Conservation (phyloP, 805 yeast genomes). For the Kodamaea hsintzibuensis region DNA sequence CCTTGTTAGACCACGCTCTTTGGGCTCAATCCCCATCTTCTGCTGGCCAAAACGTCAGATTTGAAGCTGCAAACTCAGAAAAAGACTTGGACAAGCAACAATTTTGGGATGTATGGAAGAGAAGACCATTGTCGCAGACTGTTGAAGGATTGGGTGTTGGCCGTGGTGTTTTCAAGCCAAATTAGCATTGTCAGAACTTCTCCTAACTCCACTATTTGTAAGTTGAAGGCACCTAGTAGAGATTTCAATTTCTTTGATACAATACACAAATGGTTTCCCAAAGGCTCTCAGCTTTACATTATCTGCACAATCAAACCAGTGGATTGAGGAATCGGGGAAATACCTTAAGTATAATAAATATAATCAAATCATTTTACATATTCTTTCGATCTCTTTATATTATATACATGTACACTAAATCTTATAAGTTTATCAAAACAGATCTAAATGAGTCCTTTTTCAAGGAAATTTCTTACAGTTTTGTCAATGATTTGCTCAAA, state of each 20-base stretch:
- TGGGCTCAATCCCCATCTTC: constrained; percentile 44
- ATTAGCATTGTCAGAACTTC: background rate
- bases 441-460: too few species aligned
- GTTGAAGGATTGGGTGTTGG: constrained; percentile 73
- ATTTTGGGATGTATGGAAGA: constrained; percentile 78
- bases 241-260: background rate
- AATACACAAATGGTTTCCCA: too few species aligned
- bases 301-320: constrained; percentile 1
- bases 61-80: constrained; percentile 40
- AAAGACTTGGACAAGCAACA: constrained; percentile 43
- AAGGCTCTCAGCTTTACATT: background rate
- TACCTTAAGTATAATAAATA: background rate
- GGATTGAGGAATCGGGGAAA: background rate
- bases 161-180: constrained; percentile 50
- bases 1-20: constrained; percentile 37
- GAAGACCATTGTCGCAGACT: constrained; percentile 82
- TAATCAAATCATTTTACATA: background rate
- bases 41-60: constrained; percentile 39
- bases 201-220: background rate
- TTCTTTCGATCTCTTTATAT: background rate
- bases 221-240: constrained; percentile 17
- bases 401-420: background rate
- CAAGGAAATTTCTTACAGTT: too few species aligned
- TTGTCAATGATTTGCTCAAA: too few species aligned
- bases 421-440: background rate